These are phyloP conservation scores for Globisporangium ultimum DNA, from an alignment of 352 stramenopile species.

Conservation along the genomic window DNA sequence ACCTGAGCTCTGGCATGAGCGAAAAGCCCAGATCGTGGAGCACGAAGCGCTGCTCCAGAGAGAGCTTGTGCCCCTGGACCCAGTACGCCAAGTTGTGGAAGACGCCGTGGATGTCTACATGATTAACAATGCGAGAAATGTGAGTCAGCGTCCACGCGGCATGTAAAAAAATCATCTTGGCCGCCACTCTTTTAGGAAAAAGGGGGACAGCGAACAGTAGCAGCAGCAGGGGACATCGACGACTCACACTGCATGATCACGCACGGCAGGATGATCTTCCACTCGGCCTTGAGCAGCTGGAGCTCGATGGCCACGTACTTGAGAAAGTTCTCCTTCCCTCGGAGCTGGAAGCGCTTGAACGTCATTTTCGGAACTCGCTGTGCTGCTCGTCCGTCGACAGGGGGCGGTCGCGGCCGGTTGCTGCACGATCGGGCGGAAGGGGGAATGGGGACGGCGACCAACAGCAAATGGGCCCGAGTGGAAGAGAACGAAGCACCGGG, in stretches of 20 bases:
- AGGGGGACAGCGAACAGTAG: too few relatives aligned
- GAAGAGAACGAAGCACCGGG: too few relatives aligned
- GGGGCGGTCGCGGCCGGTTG: too few relatives aligned
- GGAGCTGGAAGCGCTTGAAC: conserved; percentile 44
- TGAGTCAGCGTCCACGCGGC: neutral
- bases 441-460: too few relatives aligned
- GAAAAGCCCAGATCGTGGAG: conserved; percentile 77
- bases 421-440: too few relatives aligned
- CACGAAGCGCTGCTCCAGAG: conserved; percentile 60
- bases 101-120: conserved; percentile 64
- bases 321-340: conserved; percentile 49
- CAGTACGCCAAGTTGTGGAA: conserved; percentile 89
- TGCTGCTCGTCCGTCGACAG: neutral
- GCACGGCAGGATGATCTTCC: conserved; percentile 72
- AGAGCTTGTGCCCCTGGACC: conserved; percentile 68
- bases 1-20: conserved; percentile 69
- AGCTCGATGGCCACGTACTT: conserved; percentile 68
- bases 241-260: conserved; percentile 80
- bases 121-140: neutral
- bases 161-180: neutral
- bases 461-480: too few relatives aligned
- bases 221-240: too few relatives aligned
- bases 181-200: neutral
- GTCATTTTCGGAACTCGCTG: neutral
- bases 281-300: conserved; percentile 54